These are phyloP conservation scores for Hypoxylon rickii DNA, from an alignment of 495 filamentous ascomycete species.

Conservation along the genomic window DNA sequence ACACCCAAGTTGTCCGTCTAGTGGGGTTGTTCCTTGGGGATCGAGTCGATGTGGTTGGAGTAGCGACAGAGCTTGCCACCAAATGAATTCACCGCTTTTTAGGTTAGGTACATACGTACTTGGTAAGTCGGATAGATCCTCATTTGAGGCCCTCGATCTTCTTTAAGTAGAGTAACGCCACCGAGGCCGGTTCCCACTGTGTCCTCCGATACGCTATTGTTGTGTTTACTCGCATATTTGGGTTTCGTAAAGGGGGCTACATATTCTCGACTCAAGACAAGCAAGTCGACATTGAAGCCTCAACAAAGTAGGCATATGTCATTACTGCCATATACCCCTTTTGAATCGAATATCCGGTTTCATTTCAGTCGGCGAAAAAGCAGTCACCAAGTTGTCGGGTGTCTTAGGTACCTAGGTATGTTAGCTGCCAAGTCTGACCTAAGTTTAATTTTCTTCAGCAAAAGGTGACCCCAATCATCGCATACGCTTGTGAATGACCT, in stretches of 20 bases:
- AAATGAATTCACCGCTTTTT: constrained; percentile 28
- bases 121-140: constrained; percentile 3
- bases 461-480: no score
- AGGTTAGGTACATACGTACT: constrained; percentile 3
- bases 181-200: constrained; percentile 4
- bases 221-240: no score
- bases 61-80: neutral
- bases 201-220: constrained; percentile 14
- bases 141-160: constrained; percentile 8
- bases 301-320: constrained; percentile 24
- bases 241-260: no score
- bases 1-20: constrained; percentile 3
- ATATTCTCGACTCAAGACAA: no score
- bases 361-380: no score
- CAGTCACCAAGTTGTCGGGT: no score
- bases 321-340: constrained; percentile 17
- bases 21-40: constrained; percentile 28
- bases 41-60: constrained; percentile 18
- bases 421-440: no score
- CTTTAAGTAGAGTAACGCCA: constrained; percentile 15
- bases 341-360: constrained; percentile 15
- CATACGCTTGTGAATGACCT: no score
- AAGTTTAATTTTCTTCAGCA: no score
- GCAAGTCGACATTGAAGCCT: neutral
- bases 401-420: no score